phyloP scores from a whole-genome alignment of 805 yeast species.

The Pichia insulana region DNA sequence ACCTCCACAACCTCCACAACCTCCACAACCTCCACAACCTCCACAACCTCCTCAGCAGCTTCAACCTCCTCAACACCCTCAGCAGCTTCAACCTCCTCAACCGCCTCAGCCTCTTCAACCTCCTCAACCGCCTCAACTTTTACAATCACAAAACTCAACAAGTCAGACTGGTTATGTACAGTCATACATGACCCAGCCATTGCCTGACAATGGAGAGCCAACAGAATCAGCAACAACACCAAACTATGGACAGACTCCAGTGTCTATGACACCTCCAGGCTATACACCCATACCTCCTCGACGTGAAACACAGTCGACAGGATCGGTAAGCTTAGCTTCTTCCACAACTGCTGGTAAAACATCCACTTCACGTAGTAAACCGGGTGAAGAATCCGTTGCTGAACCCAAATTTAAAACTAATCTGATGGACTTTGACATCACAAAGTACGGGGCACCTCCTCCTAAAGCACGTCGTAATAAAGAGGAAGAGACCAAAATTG shows the following conservation, averaged over 20 bases:
- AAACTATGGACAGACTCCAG: too few species aligned
- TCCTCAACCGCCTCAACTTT: not conserved
- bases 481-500: slow-evolving; percentile 19
- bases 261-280: too few species aligned
- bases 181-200: too few species aligned
- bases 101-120: not conserved
- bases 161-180: not conserved
- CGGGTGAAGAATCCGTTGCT: slow-evolving; percentile 13
- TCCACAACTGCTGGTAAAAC: slow-evolving; percentile 6
- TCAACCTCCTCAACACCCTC: not conserved
- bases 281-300: too few species aligned
- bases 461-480: slow-evolving; percentile 29
- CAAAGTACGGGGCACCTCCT: slow-evolving; percentile 38
- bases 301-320: too few species aligned
- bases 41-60: not conserved
- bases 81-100: not conserved
- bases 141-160: slow-evolving; percentile 7
- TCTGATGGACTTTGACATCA: slow-evolving; percentile 29
- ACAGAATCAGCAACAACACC: slow-evolving; percentile 1
- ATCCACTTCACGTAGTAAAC: slow-evolving; percentile 14
- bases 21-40: not conserved
- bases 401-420: slow-evolving; percentile 25
- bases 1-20: not conserved
- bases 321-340: not conserved
- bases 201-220: too few species aligned